Evolutionary conservation across 345 rosid genomes (phyloP).

Genomic region (Microcos paniculata): DNA sequence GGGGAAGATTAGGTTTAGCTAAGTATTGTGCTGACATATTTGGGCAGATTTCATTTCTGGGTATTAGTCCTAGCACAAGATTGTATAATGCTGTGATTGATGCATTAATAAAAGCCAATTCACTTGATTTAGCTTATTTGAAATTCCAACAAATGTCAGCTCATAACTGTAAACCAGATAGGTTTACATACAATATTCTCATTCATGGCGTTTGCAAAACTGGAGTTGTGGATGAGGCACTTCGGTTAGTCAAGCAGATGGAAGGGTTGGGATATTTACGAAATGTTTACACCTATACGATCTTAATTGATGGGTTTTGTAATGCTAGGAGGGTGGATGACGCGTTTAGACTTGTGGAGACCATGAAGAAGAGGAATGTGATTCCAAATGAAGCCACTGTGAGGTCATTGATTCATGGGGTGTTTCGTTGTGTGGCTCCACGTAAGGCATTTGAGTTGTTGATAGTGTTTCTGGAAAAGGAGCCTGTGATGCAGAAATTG

Average conservation of each 20-base stretch:
- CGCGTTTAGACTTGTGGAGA: constrained; percentile 54
- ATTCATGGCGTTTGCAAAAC: constrained; percentile 83
- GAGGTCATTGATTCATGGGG: constrained; percentile 76
- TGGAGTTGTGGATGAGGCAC: constrained; percentile 82
- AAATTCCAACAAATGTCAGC: constrained; percentile 86
- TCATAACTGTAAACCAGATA: constrained; percentile 77
- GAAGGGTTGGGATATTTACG: constrained; percentile 58
- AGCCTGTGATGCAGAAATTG: constrained; percentile 46
- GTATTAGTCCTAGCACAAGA: constrained; percentile 72
- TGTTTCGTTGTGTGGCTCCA: constrained; percentile 51
- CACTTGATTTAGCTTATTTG: constrained; percentile 84
- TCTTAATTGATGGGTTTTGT: constrained; percentile 78
- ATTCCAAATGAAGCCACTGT: constrained; percentile 76
- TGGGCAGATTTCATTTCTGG: constrained; percentile 78
- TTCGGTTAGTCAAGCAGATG: constrained; percentile 85
- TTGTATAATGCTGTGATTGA: constrained; percentile 81
- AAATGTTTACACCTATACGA: constrained; percentile 77
- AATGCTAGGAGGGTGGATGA: constrained; percentile 70
- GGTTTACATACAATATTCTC: constrained; percentile 87
- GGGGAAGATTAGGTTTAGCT: constrained; percentile 89
- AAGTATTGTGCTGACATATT: constrained; percentile 80
- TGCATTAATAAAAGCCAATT: constrained; percentile 78
- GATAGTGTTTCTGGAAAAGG: constrained; percentile 49
- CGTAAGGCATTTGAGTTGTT: constrained; percentile 56
- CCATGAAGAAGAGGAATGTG: constrained; percentile 57